Percentiles rank a stretch among this genome's conserved stretches.
These are phyloP conservation scores for Rhododendron molle DNA, from an alignment of 148 eudicot species.

Conservation along the genomic window DNA sequence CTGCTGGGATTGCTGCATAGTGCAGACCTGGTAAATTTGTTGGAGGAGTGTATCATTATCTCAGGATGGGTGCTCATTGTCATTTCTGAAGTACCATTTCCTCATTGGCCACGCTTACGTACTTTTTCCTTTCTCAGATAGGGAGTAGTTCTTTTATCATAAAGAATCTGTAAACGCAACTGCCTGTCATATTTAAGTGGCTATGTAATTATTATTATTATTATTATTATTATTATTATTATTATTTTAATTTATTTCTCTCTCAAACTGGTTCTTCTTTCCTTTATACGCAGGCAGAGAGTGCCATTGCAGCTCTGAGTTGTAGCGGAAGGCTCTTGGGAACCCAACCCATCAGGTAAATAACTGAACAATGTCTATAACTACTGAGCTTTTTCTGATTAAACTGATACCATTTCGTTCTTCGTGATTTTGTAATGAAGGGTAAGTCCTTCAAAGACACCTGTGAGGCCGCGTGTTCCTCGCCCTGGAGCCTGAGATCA, in stretches of 20 bases:
- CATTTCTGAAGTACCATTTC: background rate
- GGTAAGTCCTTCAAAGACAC: conserved; percentile 99
- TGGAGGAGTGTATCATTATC: background rate
- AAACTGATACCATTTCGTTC: background rate
- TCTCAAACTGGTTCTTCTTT: background rate
- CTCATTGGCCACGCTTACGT: background rate
- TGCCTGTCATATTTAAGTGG: background rate
- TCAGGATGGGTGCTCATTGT: background rate
- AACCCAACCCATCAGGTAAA: conserved; percentile 75
- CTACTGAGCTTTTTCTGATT: background rate
- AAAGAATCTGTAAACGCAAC: background rate
- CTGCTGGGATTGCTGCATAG: background rate
- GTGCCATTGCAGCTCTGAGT: conserved; percentile 78
- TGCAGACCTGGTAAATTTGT: background rate
- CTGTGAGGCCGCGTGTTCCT: conserved; percentile 76
- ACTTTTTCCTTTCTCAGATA: background rate
- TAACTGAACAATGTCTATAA: background rate
- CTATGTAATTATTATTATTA: background rate
- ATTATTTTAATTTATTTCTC: background rate
- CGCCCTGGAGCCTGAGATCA: conserved; percentile 28
- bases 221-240: too few species aligned
- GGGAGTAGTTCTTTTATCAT: background rate
- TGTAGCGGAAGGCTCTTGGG: conserved; percentile 83
- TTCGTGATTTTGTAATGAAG: conserved; percentile 24
- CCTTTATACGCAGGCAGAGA: conserved; percentile 64